Evolutionary conservation across 2,329 filamentous ascomycete species (phyloP), one percentile per base, ranked within the genome.

Genomic region (Trichoderma sp.): DNA sequence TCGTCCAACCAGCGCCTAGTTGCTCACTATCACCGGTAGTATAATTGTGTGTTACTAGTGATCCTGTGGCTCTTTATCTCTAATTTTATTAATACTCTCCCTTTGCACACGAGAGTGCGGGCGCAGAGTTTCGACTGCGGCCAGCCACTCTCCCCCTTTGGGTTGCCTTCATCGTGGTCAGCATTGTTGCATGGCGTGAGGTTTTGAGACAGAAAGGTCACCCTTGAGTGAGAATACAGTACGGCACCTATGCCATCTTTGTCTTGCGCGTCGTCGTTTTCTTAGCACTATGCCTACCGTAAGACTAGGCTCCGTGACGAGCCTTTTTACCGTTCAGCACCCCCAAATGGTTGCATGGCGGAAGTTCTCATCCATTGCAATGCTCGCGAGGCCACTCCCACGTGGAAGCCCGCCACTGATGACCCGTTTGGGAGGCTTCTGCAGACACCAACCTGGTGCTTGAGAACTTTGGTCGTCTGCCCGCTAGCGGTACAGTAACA

Each of bases 371-470:
- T 19, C 48, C 42, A 22, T 34, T 68, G 52, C 39, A 58, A 52
- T 35, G 58, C 45, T 42, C 13, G 34, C 42, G 52, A 63, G 52
- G 67, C 61, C 45, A 60, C 56, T 50, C 17, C 67, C 67, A 68
- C 67, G 67, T 68, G 67, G 67, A 57, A 66, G 52, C 29, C 45
- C 54, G n/a, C 54, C 67, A 60, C 59, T 61, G 35, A 45, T 60
- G 54, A 7, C 45, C 48, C 37, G 8, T 42, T 34, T 19, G 27
- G 37, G 17, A 32, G 29, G 29, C n/a, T 56, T 27, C 57, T 45
- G 37, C 15, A 27, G 57, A 48, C 39, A 22, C 39, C 53, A 57
- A 57, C 34, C 32, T 27, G 12, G 12, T 10, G 32, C 19, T 63
- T 22, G 13, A 60, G 39, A 9, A 42, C 25, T 60, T 34, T 48